Evolutionary conservation across 2,329 filamentous ascomycete genomes (phyloP), one percentile per base, ranked within the genome.

Genomic region (Fusarium austroafricanum): DNA sequence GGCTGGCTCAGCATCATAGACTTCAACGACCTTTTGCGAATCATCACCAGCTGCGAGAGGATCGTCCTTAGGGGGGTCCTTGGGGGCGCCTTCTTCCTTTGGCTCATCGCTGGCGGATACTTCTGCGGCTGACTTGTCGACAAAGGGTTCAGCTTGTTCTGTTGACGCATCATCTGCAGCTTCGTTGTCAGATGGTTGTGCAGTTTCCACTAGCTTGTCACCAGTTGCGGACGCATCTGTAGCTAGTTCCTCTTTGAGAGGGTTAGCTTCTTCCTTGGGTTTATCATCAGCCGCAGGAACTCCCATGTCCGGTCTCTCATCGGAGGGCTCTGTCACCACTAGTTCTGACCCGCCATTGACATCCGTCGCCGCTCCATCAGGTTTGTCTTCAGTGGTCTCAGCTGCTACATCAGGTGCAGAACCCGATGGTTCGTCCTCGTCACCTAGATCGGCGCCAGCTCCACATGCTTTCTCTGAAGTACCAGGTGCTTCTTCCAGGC

Each of bases 401-500:
- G 14, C 31, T 29, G 37, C 26, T 21, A 20, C 29, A 35, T 43
- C 37, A 15, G 53, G 15, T 29, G 10, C 45, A 40, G 26, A 28
- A 28, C 33, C n/a, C 43, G 45, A 31, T 28, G 29, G 21, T 26
- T 52, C 40, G 12, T 43, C 37, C 28, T 47, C 56, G 6, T 65
- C 53, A 23, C 31, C 31, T 9, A 21, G 23, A 18, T 38, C 53
- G 43, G 35, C 52, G 18, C 14, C 35, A 37, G 17, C 31, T 35
- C 17, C 18, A 43, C 14, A 29, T n/a, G 11, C 17, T 23, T 52
- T 14, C 28, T 55, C 57, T 53, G 43, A 33, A 33, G 20, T 15
- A 18, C 38, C 46, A 20, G 56, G 17, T n/a, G 43, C 42, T 50
- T 62, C 58, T 23, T 65, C 50, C 14, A 53, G 49, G 21, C 53